phyloP scores from a whole-genome alignment of 2,329 filamentous ascomycete species.

The Eutypa lata region DNA sequence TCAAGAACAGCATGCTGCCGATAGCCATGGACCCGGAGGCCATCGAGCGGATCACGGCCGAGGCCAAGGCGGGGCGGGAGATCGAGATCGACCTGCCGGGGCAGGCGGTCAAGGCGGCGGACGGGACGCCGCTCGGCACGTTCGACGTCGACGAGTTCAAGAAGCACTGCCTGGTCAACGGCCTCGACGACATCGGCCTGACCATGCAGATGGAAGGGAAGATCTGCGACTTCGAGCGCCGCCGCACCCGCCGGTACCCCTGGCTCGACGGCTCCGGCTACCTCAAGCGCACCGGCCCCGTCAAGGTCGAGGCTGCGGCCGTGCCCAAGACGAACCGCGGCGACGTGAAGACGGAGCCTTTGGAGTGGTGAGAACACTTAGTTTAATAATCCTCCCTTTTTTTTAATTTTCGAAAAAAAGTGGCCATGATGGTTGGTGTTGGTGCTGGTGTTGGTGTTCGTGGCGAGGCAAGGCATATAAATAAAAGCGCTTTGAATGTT shows the following conservation, averaged over 20 bases:
- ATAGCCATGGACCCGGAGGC: conserved; percentile 68
- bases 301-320: conserved; percentile 57
- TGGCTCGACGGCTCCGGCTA: conserved; percentile 91
- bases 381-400: too few relatives aligned
- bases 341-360: conserved; percentile 76
- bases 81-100: conserved; percentile 86
- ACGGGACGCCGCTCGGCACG: conserved; percentile 68
- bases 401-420: too few relatives aligned
- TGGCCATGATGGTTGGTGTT: too few relatives aligned
- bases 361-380: too few relatives aligned
- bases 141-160: conserved; percentile 93
- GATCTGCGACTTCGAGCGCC: conserved; percentile 78
- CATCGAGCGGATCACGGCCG: conserved; percentile 68
- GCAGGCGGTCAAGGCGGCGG: conserved; percentile 74
- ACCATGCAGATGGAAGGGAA: conserved; percentile 91
- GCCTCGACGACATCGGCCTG: conserved; percentile 90
- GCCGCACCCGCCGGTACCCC: conserved; percentile 73
- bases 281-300: conserved; percentile 58
- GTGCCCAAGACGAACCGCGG: conserved; percentile 88
- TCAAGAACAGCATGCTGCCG: conserved; percentile 99
- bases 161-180: conserved; percentile 91
- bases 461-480: too few relatives aligned
- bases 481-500: too few relatives aligned
- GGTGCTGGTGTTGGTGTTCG: too few relatives aligned
- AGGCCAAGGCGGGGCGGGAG: conserved; percentile 77